Percentiles rank a stretch among this genome's conserved stretches.
These are phyloP conservation scores for Phytopythium ostracodes DNA, from an alignment of 352 stramenopile species.

Conservation along the genomic window DNA sequence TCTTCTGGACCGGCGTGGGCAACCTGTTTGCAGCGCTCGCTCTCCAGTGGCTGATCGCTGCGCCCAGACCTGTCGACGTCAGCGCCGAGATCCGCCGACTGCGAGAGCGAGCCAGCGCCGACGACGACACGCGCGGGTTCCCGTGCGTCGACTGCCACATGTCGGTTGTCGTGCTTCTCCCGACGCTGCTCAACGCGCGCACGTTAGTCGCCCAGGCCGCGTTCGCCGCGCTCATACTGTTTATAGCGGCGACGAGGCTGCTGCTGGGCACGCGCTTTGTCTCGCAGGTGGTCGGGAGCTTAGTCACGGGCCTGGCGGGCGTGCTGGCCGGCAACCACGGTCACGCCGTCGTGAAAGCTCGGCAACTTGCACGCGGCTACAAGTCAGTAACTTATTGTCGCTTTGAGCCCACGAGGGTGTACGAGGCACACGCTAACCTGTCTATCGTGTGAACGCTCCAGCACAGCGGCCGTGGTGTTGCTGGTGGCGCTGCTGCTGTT, in stretches of 20 bases:
- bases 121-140: constrained; percentile 51
- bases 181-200: constrained; percentile 39
- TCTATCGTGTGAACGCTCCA: constrained; percentile 11
- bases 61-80: constrained; percentile 52
- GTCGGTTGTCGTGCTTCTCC: constrained; percentile 60
- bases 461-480: constrained; percentile 37
- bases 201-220: constrained; percentile 25
- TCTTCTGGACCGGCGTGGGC: constrained; percentile 58
- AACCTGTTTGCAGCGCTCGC: constrained; percentile 49
- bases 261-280: constrained; percentile 47
- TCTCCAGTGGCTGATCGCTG: constrained; percentile 42
- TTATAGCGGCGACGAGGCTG: constrained; percentile 30
- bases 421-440: not conserved
- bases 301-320: constrained; percentile 49
- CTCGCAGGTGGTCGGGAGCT: constrained; percentile 57
- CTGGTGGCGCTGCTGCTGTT: constrained; percentile 46
- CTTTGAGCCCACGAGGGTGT: not conserved
- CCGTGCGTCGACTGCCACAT: constrained; percentile 78
- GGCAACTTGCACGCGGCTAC: constrained; percentile 39
- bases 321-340: constrained; percentile 59
- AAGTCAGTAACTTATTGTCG: constrained; percentile 22
- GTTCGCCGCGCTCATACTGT: constrained; percentile 24
- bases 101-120: constrained; percentile 21
- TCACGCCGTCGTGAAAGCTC: constrained; percentile 38
- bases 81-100: constrained; percentile 24